phyloP scores from a whole-genome alignment of 2,329 filamentous ascomycete genomes.

The Teratosphaeria zuluensis region DNA sequence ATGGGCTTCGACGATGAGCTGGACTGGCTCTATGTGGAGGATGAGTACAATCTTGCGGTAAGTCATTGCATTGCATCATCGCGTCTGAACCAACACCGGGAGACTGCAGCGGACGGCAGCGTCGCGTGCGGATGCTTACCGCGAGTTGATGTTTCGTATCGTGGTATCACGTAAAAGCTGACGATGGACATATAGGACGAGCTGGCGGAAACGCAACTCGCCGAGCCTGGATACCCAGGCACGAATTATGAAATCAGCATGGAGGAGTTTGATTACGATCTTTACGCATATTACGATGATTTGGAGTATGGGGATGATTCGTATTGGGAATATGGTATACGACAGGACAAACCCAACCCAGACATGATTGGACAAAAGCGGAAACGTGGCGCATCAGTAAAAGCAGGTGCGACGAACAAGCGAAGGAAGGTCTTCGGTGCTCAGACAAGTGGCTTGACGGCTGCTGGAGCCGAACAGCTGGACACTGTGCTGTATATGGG shows the following conservation, averaged over 20 bases:
- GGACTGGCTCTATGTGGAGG: slow-evolving; percentile 38
- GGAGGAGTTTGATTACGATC: slow-evolving; percentile 34
- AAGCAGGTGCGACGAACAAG: slow-evolving; percentile 10
- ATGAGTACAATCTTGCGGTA: slow-evolving; percentile 31
- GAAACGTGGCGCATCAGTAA: slow-evolving; percentile 13
- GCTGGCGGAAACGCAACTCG: slow-evolving; percentile 38
- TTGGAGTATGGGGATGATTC: slow-evolving; percentile 39
- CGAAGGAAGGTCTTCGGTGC: slow-evolving; percentile 13
- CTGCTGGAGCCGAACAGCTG: slow-evolving; percentile 9
- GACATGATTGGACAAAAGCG: slow-evolving; percentile 19
- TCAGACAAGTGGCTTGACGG: slow-evolving; percentile 1
- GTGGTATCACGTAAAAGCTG: background rate
- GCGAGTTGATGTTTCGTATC: no score
- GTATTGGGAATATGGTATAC: slow-evolving; percentile 30
- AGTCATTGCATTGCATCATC: background rate
- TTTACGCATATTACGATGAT: slow-evolving; percentile 40
- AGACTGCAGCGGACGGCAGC: background rate
- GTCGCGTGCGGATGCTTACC: no score
- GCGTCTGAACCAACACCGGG: no score
- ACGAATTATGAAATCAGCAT: slow-evolving; percentile 22
- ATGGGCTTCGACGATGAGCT: slow-evolving; percentile 25
- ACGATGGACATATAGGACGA: slow-evolving; percentile 30
- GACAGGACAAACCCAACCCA: slow-evolving; percentile 12
- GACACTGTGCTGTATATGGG: slow-evolving; percentile 19
- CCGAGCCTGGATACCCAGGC: slow-evolving; percentile 31